phyloP scores from a whole-genome alignment of 2,329 filamentous ascomycete species.

The Botryotinia narcissicola region DNA sequence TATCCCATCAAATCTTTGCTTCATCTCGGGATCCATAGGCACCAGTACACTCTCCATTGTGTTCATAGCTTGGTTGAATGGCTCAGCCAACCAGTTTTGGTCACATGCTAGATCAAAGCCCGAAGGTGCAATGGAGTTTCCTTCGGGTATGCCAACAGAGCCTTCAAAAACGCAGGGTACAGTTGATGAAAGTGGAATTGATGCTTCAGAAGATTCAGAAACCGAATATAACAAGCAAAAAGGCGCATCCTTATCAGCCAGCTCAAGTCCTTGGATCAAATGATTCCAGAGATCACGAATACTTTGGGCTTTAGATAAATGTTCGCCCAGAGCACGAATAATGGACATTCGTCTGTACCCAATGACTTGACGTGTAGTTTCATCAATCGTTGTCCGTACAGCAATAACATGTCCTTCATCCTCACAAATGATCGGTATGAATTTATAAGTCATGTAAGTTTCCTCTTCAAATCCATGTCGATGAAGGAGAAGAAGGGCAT shows the following conservation, averaged over 20 bases:
- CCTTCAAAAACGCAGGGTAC: conserved; percentile 66
- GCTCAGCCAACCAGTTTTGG: conserved; percentile 70
- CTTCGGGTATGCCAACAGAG: conserved; percentile 62
- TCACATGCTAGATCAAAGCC: conserved; percentile 69
- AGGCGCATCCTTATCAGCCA: conserved; percentile 71
- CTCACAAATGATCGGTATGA: conserved; percentile 72
- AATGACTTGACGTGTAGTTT: conserved; percentile 73
- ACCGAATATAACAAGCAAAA: conserved; percentile 76
- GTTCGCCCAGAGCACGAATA: conserved; percentile 71
- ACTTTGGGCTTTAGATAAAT: conserved; percentile 65
- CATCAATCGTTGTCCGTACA: conserved; percentile 69
- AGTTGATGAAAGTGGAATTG: conserved; percentile 51
- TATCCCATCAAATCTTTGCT: conserved; percentile 59
- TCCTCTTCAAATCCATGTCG: conserved; percentile 52
- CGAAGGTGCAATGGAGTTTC: conserved; percentile 67
- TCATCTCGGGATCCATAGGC: conserved; percentile 56
- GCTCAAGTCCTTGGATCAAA: conserved; percentile 64
- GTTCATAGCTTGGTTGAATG: conserved; percentile 60
- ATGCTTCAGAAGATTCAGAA: conserved; percentile 65
- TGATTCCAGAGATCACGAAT: conserved; percentile 71
- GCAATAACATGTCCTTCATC: conserved; percentile 70
- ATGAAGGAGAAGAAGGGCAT: conserved; percentile 52
- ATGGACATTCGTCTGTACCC: conserved; percentile 75
- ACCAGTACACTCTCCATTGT: conserved; percentile 63
- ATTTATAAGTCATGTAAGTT: conserved; percentile 78